Conservation (phyloP, 2,329 filamentous ascomycete species). For the Phyllachora maydis region DNA sequence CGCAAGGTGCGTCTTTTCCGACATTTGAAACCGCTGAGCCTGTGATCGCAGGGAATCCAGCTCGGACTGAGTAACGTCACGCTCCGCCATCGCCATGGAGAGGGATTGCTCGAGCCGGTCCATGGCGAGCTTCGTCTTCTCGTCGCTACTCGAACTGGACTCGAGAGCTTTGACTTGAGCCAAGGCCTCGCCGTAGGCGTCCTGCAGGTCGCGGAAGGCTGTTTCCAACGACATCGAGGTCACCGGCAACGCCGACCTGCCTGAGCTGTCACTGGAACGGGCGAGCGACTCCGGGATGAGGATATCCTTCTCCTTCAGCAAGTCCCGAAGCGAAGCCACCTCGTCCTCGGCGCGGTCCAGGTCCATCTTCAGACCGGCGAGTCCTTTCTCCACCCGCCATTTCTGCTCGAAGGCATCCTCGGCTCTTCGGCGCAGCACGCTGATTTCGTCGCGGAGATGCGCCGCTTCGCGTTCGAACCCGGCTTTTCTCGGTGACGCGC, state of each 20-base stretch:
- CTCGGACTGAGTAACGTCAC: constrained; percentile 50
- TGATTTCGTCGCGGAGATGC: constrained; percentile 65
- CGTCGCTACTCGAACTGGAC: constrained; percentile 18
- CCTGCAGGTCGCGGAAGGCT: constrained; percentile 57
- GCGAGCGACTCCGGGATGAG: constrained; percentile 41
- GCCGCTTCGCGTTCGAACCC: constrained; percentile 73
- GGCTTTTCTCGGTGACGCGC: constrained; percentile 46
- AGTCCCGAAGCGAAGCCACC: constrained; percentile 57
- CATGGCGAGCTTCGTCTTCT: constrained; percentile 40
- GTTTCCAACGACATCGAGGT: constrained; percentile 53
- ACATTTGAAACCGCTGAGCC: constrained; percentile 32
- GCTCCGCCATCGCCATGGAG: constrained; percentile 46
- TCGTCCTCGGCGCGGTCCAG: constrained; percentile 89
- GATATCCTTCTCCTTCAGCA: constrained; percentile 71
- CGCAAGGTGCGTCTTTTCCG: constrained; percentile 33
- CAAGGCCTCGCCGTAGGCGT: constrained; percentile 45
- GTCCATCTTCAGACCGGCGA: constrained; percentile 84
- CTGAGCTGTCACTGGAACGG: constrained; percentile 13
- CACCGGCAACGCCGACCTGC: constrained; percentile 22
- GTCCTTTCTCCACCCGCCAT: constrained; percentile 83
- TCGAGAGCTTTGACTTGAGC: constrained; percentile 47
- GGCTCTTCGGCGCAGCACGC: constrained; percentile 61
- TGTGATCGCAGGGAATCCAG: constrained; percentile 39
- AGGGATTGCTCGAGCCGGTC: constrained; percentile 47
- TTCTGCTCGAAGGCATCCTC: constrained; percentile 92